Percentiles rank a stretch among this genome's conserved stretches.
Conservation (phyloP, 169 alveolate species). For the Plasmodium inui region DNA sequence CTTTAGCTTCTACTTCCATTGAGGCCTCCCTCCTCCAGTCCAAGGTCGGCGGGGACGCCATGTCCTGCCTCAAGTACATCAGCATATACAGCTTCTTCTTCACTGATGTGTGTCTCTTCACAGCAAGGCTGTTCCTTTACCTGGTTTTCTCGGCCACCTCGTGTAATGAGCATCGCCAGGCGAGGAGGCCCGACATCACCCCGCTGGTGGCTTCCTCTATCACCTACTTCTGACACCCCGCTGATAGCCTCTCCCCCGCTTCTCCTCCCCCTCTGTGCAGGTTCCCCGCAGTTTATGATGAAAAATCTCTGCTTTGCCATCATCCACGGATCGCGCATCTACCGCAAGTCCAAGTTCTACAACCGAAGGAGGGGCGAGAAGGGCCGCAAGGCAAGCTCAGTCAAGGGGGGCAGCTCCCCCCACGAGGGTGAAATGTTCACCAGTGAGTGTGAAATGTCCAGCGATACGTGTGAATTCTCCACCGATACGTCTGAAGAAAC, state of each 20-base stretch:
- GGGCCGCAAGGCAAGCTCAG: neutral
- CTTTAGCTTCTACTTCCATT: neutral
- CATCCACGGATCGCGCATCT: constrained; percentile 41
- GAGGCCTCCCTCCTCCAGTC: neutral
- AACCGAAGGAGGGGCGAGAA: neutral
- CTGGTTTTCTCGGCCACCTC: constrained; percentile 14
- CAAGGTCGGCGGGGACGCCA: constrained; percentile 65
- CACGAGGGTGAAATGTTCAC: neutral
- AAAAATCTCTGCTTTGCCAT: constrained; percentile 60
- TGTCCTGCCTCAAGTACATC: constrained; percentile 55
- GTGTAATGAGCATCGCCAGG: neutral
- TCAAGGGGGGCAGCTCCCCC: neutral
- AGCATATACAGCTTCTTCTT: constrained; percentile 44
- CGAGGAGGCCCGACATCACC: neutral
- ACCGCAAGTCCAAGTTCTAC: constrained; percentile 27
- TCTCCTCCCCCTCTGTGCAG: neutral
- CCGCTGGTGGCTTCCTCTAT: neutral
- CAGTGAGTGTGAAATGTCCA: neutral
- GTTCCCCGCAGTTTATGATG: constrained; percentile 3
- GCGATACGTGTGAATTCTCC: neutral
- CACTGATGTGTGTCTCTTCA: constrained; percentile 44
- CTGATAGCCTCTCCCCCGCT: neutral
- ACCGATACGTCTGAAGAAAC: neutral
- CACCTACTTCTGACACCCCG: neutral
- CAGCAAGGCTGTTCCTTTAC: constrained; percentile 3